These are phyloP conservation scores for Prunus mira DNA, from an alignment of 306 rosid species.

Conservation along the genomic window DNA sequence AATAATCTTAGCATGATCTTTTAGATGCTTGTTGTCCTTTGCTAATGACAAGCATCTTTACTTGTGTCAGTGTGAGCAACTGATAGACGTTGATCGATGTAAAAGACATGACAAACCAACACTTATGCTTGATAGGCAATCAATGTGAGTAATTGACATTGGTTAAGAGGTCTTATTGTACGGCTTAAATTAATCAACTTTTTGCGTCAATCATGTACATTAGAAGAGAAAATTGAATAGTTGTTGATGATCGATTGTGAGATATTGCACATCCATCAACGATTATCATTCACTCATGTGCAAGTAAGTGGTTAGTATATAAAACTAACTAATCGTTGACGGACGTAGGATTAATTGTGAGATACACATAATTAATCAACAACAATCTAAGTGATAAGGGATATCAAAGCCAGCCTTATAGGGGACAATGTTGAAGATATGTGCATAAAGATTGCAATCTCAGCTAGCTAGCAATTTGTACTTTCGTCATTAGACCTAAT, in stretches of 20 bases:
- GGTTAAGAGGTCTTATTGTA: no score
- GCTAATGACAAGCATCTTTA: background rate
- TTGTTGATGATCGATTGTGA: background rate
- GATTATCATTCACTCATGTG: background rate
- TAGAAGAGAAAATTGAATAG: no score
- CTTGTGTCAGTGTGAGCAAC: background rate
- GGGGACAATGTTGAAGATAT: conserved; percentile 10
- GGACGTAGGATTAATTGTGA: no score
- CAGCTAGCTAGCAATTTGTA: background rate
- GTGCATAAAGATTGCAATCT: conserved; percentile 1
- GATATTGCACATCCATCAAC: background rate
- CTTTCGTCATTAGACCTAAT: background rate
- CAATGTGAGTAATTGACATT: no score
- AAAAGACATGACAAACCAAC: background rate
- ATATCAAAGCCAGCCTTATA: background rate
- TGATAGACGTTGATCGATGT: background rate
- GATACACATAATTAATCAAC: background rate
- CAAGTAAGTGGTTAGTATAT: background rate
- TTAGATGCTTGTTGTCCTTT: background rate
- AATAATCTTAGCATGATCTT: background rate
- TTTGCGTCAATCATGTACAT: no score
- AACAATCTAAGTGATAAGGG: no score
- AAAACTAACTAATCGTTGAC: background rate
- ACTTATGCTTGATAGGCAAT: no score
- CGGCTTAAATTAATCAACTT: no score